These are phyloP conservation scores for Heimioporus sp. DNA, from an alignment of 768 basidiomycete species.

Conservation along the genomic window DNA sequence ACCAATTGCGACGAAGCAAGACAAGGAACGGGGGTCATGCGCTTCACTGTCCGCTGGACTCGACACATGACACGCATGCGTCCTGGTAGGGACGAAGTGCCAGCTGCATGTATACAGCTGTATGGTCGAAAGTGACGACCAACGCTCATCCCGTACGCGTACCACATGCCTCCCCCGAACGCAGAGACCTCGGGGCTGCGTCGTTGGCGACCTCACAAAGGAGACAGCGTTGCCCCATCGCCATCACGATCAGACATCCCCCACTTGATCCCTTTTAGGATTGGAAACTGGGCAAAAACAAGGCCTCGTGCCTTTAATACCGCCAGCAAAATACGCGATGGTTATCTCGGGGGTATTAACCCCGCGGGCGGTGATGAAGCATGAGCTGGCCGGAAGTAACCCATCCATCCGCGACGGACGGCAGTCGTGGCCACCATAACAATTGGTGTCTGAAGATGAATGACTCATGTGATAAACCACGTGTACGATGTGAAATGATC, in stretches of 20 bases:
- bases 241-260: conserved; percentile 17
- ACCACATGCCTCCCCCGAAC: background rate
- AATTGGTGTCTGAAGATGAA: background rate
- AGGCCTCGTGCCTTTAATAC: conserved; percentile 4
- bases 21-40: too few relatives aligned
- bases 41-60: too few relatives aligned
- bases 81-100: too few relatives aligned
- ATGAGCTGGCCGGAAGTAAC: background rate
- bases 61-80: too few relatives aligned
- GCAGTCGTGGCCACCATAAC: background rate
- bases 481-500: background rate
- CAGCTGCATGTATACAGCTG: background rate
- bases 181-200: background rate
- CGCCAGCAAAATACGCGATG: background rate
- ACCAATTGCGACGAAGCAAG: too few relatives aligned
- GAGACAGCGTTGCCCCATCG: background rate
- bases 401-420: background rate
- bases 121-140: background rate
- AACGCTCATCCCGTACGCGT: background rate
- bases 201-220: conserved; percentile 7
- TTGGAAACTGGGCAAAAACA: background rate
- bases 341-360: background rate
- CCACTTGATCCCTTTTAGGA: background rate
- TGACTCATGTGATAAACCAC: background rate
- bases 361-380: background rate